A percentile compares a stretch with the other conserved stretches of the same genome.
These are phyloP conservation scores for Ampelocalamus luodianensis DNA, from an alignment of 176 grass and related monocot genomes.

Conservation along the genomic window DNA sequence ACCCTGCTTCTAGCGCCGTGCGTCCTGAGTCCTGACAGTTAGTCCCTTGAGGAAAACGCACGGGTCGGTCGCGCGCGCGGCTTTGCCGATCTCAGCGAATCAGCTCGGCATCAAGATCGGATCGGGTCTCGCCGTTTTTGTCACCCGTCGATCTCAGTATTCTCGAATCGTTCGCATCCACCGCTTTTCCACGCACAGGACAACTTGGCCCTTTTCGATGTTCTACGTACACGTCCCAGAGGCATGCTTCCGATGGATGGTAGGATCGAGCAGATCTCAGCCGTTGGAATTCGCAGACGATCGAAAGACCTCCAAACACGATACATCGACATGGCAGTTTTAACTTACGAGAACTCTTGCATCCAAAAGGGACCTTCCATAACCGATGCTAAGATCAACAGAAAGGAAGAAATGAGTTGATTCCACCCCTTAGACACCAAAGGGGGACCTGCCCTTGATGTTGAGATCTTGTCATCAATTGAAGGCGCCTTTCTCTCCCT, in stretches of 20 bases:
- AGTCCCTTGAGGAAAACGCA: too few relatives aligned
- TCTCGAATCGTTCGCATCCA: neutral
- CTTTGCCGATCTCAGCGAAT: neutral
- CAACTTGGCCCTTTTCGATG: neutral
- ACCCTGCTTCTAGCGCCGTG: neutral
- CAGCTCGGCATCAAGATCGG: neutral
- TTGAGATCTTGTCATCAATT: conserved; percentile 13
- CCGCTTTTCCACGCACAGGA: neutral
- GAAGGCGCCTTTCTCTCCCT: neutral
- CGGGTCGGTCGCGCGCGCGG: neutral
- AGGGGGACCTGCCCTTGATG: neutral
- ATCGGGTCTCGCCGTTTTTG: neutral
- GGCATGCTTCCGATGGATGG: too few relatives aligned
- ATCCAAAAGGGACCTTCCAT: neutral
- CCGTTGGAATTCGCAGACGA: too few relatives aligned
- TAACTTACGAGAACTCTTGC: neutral
- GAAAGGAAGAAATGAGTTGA: neutral
- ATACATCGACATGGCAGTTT: neutral
- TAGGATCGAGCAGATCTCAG: neutral
- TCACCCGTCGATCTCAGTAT: neutral
- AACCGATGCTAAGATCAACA: neutral
- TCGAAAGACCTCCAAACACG: too few relatives aligned
- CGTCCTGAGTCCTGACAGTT: neutral
- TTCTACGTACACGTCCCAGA: too few relatives aligned
- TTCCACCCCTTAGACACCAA: neutral